phyloP scores from a whole-genome alignment of 2,329 filamentous ascomycete genomes.

The Dothideomycetes sp. region DNA sequence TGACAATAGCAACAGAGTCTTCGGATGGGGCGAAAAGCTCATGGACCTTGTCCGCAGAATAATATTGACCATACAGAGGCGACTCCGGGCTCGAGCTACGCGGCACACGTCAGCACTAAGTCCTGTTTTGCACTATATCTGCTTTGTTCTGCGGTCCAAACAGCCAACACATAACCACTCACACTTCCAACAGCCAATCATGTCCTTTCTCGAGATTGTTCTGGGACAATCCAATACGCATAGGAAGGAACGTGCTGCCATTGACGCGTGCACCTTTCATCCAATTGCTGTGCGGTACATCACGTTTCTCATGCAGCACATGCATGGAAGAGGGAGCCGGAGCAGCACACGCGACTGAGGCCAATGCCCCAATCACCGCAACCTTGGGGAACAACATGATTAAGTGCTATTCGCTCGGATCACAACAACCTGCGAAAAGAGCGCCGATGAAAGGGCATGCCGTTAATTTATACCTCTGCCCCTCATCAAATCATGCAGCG shows the following conservation, averaged over 20 bases:
- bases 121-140: neutral
- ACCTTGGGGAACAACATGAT: too few relatives aligned
- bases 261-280: constrained; percentile 25
- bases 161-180: too few relatives aligned
- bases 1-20: constrained; percentile 24
- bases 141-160: too few relatives aligned
- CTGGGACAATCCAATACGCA: constrained; percentile 35
- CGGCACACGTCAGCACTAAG: neutral
- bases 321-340: constrained; percentile 13
- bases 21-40: constrained; percentile 28
- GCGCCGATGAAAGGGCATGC: too few relatives aligned
- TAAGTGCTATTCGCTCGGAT: too few relatives aligned
- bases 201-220: constrained; percentile 29
- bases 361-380: too few relatives aligned
- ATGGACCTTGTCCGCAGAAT: constrained; percentile 25
- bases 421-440: too few relatives aligned
- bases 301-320: constrained; percentile 32
- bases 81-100: constrained; percentile 12
- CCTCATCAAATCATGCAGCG: too few relatives aligned
- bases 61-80: constrained; percentile 29
- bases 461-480: too few relatives aligned
- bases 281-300: constrained; percentile 20
- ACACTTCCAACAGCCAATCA: constrained; percentile 18
- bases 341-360: neutral
- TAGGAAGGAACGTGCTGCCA: constrained; percentile 26